Evolutionary conservation across 371 early-diverging fungal genomes (phyloP).

Genomic region (Lichtheimia corymbifera): DNA sequence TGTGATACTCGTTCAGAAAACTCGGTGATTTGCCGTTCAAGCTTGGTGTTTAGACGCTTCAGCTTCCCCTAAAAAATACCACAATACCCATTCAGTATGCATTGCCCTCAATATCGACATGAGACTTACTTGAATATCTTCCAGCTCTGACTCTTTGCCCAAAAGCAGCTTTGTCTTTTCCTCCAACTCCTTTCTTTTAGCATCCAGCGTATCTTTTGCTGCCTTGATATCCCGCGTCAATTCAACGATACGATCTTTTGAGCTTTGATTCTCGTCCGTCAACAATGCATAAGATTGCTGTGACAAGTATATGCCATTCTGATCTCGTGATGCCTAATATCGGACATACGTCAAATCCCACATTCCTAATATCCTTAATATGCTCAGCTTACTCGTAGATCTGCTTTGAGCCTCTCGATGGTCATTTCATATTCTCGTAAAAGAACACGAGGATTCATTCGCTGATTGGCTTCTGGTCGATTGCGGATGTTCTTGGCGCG

Average conservation of each 20-base stretch:
- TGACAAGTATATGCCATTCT: constrained; percentile 74
- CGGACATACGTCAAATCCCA: background rate
- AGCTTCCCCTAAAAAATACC: background rate
- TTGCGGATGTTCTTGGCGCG: constrained; percentile 94
- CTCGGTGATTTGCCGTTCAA: background rate
- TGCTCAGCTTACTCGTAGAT: constrained; percentile 30
- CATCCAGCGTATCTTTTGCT: constrained; percentile 37
- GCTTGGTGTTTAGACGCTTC: background rate
- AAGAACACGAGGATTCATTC: constrained; percentile 83
- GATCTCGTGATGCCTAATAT: constrained; percentile 64
- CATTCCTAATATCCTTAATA: no score
- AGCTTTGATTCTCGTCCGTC: constrained; percentile 54
- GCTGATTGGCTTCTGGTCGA: constrained; percentile 85
- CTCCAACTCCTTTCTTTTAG: constrained; percentile 26
- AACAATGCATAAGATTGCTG: constrained; percentile 60
- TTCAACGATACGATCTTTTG: constrained; percentile 43
- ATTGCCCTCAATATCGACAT: background rate
- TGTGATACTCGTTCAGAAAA: constrained; percentile 2
- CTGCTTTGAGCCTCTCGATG: constrained; percentile 65
- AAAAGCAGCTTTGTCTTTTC: constrained; percentile 13
- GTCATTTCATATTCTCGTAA: constrained; percentile 81
- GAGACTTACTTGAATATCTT: constrained; percentile 7
- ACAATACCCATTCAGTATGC: background rate
- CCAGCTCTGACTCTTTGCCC: constrained; percentile 14
- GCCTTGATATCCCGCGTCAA: constrained; percentile 9